Evolutionary conservation across 2,329 filamentous ascomycete genomes (phyloP).

Genomic region (Venturiaceae sp.): DNA sequence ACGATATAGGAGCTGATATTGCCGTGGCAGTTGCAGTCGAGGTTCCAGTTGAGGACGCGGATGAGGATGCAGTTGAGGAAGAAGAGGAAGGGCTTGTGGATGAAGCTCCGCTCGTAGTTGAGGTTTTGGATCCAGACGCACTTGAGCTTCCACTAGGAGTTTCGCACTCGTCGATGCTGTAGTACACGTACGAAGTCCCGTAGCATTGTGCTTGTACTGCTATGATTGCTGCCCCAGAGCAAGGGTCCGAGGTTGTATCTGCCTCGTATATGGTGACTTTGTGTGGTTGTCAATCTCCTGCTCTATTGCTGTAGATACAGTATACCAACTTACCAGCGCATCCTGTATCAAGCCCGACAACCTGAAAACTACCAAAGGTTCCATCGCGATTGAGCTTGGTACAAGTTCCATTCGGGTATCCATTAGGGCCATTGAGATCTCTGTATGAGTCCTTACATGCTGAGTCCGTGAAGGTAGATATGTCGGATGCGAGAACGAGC

Average conservation of each 20-base stretch:
- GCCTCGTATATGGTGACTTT: slow-evolving; percentile 19
- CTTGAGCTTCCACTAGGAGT: background rate
- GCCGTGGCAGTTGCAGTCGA: background rate
- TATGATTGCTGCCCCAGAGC: slow-evolving; percentile 10
- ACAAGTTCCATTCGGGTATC: slow-evolving; percentile 5
- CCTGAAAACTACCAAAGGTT: slow-evolving; percentile 14
- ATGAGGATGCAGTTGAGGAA: background rate
- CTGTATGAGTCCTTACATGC: background rate
- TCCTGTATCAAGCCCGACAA: slow-evolving; percentile 16
- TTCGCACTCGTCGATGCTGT: slow-evolving; percentile 18
- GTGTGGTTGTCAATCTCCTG: background rate
- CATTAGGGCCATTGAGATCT: background rate
- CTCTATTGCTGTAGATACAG: too few species aligned
- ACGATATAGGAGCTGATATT: background rate
- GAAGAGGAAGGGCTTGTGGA: too few species aligned
- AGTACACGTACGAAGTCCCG: slow-evolving; percentile 19
- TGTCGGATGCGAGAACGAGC: background rate
- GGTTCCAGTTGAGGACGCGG: background rate
- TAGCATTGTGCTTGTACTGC: slow-evolving; percentile 18
- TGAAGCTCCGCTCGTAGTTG: too few species aligned
- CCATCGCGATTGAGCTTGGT: background rate
- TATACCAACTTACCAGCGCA: slow-evolving; percentile 17
- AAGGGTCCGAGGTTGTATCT: slow-evolving; percentile 10
- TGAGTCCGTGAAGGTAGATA: slow-evolving; percentile 1
- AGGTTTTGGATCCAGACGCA: too few species aligned